Evolutionary conservation across 768 basidiomycete species (phyloP), one percentile per base, ranked within the genome.

Genomic region (Phaffia tasmanica): DNA sequence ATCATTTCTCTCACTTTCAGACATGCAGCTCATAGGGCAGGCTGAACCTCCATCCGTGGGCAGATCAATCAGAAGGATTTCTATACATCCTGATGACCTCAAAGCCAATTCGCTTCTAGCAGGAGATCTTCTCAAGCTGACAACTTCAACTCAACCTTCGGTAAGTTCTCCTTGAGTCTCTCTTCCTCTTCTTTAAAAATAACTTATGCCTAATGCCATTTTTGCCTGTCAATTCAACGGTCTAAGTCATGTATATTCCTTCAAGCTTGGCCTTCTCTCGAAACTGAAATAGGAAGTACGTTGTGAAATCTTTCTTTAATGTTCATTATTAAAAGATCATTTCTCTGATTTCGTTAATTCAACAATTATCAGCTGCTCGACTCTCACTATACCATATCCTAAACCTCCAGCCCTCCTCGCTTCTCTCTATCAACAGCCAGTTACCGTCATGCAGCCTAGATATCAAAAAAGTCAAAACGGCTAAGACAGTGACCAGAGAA

Each of bases 101-200:
- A 35, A 72, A 25, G 65, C 71, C 19, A 60, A 71, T 46, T 72
- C 71, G 63, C 65, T 75, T 46, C 58, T 69, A 21, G 76, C 75
- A 1, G 76, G 76, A 21, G 74, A 74, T 47, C 75, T 75, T 72
- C 72, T 74, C 19, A 46, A 16, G 50, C 50, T 11, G 32, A 47
- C 3, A 51, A 47, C 18, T 63, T 67, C 15, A 55, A 51, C 42
- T 30, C 35, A 9, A 15, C 32, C n/a, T 2, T 27, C 21, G 23
- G 5, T n/a, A 16, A n/a, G n/a, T 19, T 47, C 46, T 54, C 3
- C 1, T 51, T 49, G 25, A 9, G 14, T n/a, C 57, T 27, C 21
- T 48, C n/a, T n/a, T n/a, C n/a, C n/a, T 25, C 25, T 16, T 15
- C 5, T 19, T 11, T 35, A 25, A 46, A 15, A 42, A 51, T 30